Evolutionary conservation across 257 asterid genomes (phyloP), one percentile per base, ranked within the genome.

Genomic region (Ligustrum vulgare): DNA sequence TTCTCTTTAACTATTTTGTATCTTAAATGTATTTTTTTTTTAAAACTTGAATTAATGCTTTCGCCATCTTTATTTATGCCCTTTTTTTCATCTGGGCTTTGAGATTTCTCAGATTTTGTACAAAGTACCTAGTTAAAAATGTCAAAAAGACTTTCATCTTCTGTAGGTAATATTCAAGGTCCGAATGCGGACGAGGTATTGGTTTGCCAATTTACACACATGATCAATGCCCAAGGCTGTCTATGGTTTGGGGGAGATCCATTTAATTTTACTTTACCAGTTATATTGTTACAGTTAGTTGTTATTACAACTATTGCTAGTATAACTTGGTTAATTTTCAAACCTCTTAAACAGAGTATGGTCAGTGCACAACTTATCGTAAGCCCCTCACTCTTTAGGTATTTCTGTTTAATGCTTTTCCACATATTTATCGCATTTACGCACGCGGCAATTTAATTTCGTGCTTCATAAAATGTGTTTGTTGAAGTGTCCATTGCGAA

Each of bases 291-390:
- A 2, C 93, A 90, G 33, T 32, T 90, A 34, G 25, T 72, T 56
- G 2, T 77, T 63, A 79, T 88, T 66, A 62, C 80, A 58, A 0
- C 74, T 4, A 6, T 82, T 28, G 82, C 84, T 2, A 82, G 82
- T 81, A n/a, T 75, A 54, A 2, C 80, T 13, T 79, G 54, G 76
- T 7, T 60, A 71, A 22, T 82, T 69, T 51, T 88, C 70, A 79
- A 63, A 64, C 91, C 90, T 62, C 71, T 83, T 70, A 88, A 85
- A 72, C 93, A 88, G 75, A 86, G 91, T 62, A 76, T 80, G 80
- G 65, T 86, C 90, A 86, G 81, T 83, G 89, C 89, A 25, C 91
- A 90, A 73, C 88, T 90, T 69, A 73, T 88, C 32, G 92, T 86
- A 87, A 86, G 89, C 77, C 84, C 81, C 63, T 73, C 74, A 66